Percentiles rank a stretch among this genome's conserved stretches.
Evolutionary conservation across 441 rosid species (phyloP).

Genomic region (Erysimum pusillum): DNA sequence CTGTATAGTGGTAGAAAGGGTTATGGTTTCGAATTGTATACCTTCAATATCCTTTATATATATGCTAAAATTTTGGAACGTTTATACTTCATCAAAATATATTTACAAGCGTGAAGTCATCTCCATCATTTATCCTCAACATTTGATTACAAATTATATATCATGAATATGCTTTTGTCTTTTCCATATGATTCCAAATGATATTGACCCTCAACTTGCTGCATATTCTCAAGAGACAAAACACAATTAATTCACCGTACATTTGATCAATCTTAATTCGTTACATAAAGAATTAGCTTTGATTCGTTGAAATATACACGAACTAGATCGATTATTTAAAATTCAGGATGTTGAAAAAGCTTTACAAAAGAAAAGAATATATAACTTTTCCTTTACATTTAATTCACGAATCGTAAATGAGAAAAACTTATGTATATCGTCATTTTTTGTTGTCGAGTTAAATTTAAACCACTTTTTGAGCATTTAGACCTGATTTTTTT

Average conservation of each 20-base stretch:
- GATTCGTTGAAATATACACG: constrained; percentile 15
- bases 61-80: constrained; percentile 4
- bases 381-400: neutral
- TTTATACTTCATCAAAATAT: neutral
- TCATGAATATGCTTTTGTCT: constrained; percentile 43
- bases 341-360: neutral
- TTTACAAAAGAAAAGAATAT: neutral
- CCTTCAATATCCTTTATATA: neutral
- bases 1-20: too few relatives aligned
- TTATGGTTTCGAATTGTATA: too few relatives aligned
- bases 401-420: neutral
- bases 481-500: too few relatives aligned
- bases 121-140: constrained; percentile 38
- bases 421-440: neutral
- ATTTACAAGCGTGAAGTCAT: constrained; percentile 44
- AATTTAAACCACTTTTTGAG: neutral
- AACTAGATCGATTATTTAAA: constrained; percentile 8
- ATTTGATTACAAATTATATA: constrained; percentile 35
- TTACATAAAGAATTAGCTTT: neutral
- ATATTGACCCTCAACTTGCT: constrained; percentile 30
- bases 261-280: constrained; percentile 1
- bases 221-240: constrained; percentile 21
- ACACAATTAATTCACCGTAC: constrained; percentile 33
- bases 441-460: neutral
- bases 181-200: constrained; percentile 42